Evolutionary conservation across 371 early-diverging fungal genomes (phyloP), one percentile per base, ranked within the genome.

Genomic region (Mortierella sp.): DNA sequence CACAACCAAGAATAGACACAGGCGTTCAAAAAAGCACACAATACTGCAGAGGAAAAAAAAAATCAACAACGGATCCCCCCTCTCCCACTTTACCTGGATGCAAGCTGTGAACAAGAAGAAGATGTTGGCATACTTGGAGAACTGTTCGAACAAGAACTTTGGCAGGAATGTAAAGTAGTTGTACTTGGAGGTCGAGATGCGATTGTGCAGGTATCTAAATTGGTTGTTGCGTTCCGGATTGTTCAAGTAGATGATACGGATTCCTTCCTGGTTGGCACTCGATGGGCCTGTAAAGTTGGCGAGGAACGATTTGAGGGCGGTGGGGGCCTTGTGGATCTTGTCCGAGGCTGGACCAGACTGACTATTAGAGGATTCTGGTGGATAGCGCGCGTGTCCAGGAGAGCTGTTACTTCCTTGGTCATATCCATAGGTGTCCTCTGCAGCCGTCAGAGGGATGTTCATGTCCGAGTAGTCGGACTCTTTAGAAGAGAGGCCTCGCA

Each of bases 101-200:
- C 88, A 87, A 16, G 93, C 90, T 19, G 94, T 94, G 66, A 97
- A 91, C 63, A 97, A 83, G 85, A 98, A 98, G 80, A 97, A 98
- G 28, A 98, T 63, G 81, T 98, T 98, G 60, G 95, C 95, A 73
- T 94, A 92, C 80, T 96, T 96, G 34, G 94, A 93, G 63, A 97
- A 94, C 81, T 98, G 97, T 78, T 95, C 96, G 51, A 89, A 93
- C 34, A 97, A 79, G 78, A 97, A 96, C 78, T 94, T 91, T 55
- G 96, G 95, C 55, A 98, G 63, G 73, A 98, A 98, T n/a, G 92
- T 92, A 40, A 90, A 49, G 53, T 86, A 45, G 53, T 92, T 96
- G 82, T 98, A 98, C 83, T 95, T 96, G 27, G 95, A 91, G 5
- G 96, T 95, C 40, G 91, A 92, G 50, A 95, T 88, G 54, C 88